Evolutionary conservation across 2,329 filamentous ascomycete genomes (phyloP).

Genomic region (Harringtonia aguacate): DNA sequence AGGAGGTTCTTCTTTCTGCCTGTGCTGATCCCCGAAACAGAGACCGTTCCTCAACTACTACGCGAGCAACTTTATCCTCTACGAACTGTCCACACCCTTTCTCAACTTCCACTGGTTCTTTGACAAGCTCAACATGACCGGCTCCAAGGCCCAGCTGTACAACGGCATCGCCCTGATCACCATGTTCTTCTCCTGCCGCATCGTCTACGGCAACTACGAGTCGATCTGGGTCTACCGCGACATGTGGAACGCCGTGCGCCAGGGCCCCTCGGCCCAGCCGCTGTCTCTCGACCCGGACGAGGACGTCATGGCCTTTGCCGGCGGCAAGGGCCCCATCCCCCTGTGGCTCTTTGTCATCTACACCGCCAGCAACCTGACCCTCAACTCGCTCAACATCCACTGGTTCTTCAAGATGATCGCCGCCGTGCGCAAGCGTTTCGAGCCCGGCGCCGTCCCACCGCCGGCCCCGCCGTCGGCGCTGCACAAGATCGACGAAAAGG

Average conservation of each 20-base stretch:
- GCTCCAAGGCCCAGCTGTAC: conserved; percentile 60
- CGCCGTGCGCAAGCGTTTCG: conserved; percentile 67
- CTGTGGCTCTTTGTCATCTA: conserved; percentile 61
- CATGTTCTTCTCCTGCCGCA: conserved; percentile 67
- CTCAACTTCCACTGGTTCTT: conserved; percentile 89
- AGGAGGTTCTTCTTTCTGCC: background rate
- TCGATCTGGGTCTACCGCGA: conserved; percentile 60
- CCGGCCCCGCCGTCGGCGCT: background rate
- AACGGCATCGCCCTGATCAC: conserved; percentile 64
- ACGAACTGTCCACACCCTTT: conserved; percentile 77
- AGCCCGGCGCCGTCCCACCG: conserved; percentile 33
- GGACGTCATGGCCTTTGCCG: conserved; percentile 38
- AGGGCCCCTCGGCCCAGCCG: conserved; percentile 22
- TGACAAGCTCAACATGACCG: conserved; percentile 75
- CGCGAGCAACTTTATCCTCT: conserved; percentile 69
- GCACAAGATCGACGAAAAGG: conserved; percentile 17
- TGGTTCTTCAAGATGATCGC: conserved; percentile 86
- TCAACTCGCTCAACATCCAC: conserved; percentile 70
- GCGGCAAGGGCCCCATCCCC: conserved; percentile 41
- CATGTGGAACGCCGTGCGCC: conserved; percentile 48
- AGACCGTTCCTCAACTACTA: conserved; percentile 80
- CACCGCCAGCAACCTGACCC: conserved; percentile 55
- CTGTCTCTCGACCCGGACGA: conserved; percentile 15
- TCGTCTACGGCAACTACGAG: conserved; percentile 68
- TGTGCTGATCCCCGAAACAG: conserved; percentile 29